Evolutionary conservation across 495 filamentous ascomycete species (phyloP).

Genomic region (Wilcoxina mikolae): DNA sequence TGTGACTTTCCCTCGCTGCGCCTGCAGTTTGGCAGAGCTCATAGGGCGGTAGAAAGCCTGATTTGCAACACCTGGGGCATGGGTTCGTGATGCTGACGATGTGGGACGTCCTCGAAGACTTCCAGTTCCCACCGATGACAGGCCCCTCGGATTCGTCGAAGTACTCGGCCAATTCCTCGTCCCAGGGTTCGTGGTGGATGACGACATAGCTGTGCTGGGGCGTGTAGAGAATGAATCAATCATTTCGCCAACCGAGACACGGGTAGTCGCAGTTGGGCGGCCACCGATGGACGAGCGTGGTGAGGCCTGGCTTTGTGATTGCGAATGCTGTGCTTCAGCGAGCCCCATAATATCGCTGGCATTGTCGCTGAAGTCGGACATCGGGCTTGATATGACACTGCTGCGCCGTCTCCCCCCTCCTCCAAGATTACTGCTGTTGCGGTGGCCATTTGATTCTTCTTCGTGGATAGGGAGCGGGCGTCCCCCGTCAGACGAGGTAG

Average conservation of each 20-base stretch:
- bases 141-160: conserved; percentile 32
- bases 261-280: conserved; percentile 11
- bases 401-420: conserved; percentile 31
- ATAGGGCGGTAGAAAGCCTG: conserved; percentile 91
- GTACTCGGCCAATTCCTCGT: conserved; percentile 28
- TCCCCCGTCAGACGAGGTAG: conserved; percentile 14
- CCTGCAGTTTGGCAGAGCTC: conserved; percentile 90
- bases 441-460: conserved; percentile 6
- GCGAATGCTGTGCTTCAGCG: conserved; percentile 27
- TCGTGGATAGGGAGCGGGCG: conserved; percentile 24
- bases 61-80: conserved; percentile 77
- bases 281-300: conserved; percentile 22
- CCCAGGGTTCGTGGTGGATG: conserved; percentile 21
- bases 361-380: conserved; percentile 51
- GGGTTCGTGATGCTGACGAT: conserved; percentile 58
- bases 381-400: conserved; percentile 68
- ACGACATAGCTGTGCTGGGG: conserved; percentile 35
- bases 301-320: conserved; percentile 26
- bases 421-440: conserved; percentile 21
- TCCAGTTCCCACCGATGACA: conserved; percentile 27
- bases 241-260: conserved; percentile 34
- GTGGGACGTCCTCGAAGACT: conserved; percentile 38
- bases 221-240: conserved; percentile 27
- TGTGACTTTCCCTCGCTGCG: conserved; percentile 51
- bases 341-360: conserved; percentile 37